Percentiles rank a stretch among this genome's conserved stretches.
phyloP scores from a whole-genome alignment of 305 asterid species.

The Fraxinus floribunda region DNA sequence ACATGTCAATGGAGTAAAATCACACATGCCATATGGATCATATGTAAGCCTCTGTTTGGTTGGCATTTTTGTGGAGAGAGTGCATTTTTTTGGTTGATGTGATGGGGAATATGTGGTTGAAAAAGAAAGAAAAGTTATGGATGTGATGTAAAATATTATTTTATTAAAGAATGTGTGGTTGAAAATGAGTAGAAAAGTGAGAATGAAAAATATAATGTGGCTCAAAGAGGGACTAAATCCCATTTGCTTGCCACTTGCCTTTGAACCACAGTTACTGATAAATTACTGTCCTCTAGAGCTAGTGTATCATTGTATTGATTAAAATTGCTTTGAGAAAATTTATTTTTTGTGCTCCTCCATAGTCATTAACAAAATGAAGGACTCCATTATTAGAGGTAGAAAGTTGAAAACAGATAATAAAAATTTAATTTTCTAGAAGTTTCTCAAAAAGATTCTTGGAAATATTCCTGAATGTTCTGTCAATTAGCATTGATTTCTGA shows the following conservation, averaged over 20 bases:
- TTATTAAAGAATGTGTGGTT: too few relatives aligned
- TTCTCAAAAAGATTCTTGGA: not conserved
- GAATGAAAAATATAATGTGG: too few relatives aligned
- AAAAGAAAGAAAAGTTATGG: too few relatives aligned
- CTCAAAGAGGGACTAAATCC: constrained; percentile 24
- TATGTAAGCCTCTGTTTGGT: constrained; percentile 41
- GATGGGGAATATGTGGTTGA: too few relatives aligned
- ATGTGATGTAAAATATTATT: too few relatives aligned
- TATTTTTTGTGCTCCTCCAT: not conserved
- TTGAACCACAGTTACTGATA: constrained; percentile 9
- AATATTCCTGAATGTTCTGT: not conserved
- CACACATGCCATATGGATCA: constrained; percentile 73
- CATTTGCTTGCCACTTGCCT: constrained; percentile 18
- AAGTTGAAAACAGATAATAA: not conserved
- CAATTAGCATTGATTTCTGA: not conserved
- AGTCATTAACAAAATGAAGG: not conserved
- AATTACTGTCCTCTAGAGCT: not conserved
- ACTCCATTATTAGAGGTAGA: not conserved
- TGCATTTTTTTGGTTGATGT: too few relatives aligned
- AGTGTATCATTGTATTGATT: constrained; percentile 10
- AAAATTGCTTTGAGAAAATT: constrained; percentile 14
- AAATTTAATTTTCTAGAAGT: not conserved
- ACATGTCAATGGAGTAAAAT: constrained; percentile 74
- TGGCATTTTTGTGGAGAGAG: too few relatives aligned
- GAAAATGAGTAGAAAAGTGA: too few relatives aligned